Evolutionary conservation across 1,284 basidiomycete species (phyloP), one percentile per base, ranked within the genome.

Genomic region (Trametes hirsuta): DNA sequence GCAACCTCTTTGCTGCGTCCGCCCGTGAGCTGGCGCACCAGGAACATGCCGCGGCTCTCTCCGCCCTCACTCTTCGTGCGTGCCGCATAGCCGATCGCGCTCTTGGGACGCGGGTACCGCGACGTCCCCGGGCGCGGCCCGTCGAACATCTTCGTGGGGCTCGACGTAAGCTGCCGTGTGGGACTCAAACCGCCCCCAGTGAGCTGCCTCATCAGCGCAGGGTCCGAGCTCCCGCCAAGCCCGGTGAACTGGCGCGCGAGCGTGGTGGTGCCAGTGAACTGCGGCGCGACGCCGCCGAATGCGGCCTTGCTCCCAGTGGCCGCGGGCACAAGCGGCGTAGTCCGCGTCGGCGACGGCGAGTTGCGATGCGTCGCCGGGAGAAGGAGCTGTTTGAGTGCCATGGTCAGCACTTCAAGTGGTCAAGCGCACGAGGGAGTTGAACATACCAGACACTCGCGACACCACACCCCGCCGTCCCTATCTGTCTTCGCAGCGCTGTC

Each of bases 401-500:
- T 9, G 61, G 35, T 47, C n/a, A 45, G 51, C 25, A 53, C 34
- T 45, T 52, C 22, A 14, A 15, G 34, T 3, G n/a, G n/a, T 3
- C 30, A 18, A 18, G 53, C 53, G 21, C 21, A 45, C 41, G 35
- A 58, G 64, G 49, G 47, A 63, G n/a, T 11, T 18, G 4, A 2
- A 51, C 83, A 75, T 70, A 93, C 92, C 70, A 87, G 77, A 72
- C 91, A 94, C 72, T 91, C 90, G 64, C 91, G 80, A 72, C 91
- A 94, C 88, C 90, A 93, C 30, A 93, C 84, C 8, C 83, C 81
- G 2, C 89, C 88, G 45, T 87, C 83, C 14, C 74, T 76, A 69
- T 88, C 88, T 24, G 77, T 81, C 74, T 90, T 93, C n/a, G 91
- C 91, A 18, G 86, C 90, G 66, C 88, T 90, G 70, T 94, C 91